Base-by-base conservation (phyloP, 441 rosid genomes). In the Populus hybrid region DNA sequence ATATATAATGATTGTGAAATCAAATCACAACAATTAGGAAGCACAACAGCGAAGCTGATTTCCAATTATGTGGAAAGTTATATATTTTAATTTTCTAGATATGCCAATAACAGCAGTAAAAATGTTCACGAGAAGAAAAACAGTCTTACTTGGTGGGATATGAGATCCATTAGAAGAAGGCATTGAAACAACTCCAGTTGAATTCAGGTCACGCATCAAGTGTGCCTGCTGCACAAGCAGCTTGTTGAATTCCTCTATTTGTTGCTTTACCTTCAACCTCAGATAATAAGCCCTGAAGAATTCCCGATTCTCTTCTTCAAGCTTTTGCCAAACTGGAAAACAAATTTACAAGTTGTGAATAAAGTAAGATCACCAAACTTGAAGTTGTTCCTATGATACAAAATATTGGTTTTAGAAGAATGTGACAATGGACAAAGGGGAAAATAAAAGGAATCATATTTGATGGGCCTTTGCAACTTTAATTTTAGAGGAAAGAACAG, bases 261-360 rank as follows among this genome's bases (percentile, higher is more conserved):
- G 99, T 78, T 90, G 94, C 89, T 97, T 97, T 79, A 97, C 92
- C 86, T 82, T 88, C 78, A 97, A 86, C 81, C 98, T 97, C 75
- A 97, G 82, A 83, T 94, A 89, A 83, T 97, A 97, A 35, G 97
- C 98, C 79, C 87, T 86, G 84, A 97, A 97, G 85, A 97, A 97
- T n/a, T 94, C 98, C 26, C 85, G 84, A 82, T 97, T 97, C 84
- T 97, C 98, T 86, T 94, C 98, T 86, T 97, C 98, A 77, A 97
- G 99, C 90, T 97, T 94, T 91, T 97, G 94, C 99, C 99, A 97
- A 83, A 97, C 99, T 97, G 84, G 75, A 81, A 84, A 69, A 61
- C 75, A 79, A 78, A 32, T 50, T 28, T 34, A 40, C 26, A 79
- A 36, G 65, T 46, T 3, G 50, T 67, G 26, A 80, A 40, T 57